Percentiles rank a stretch among this genome's conserved stretches.
phyloP scores from a whole-genome alignment of 106 monocot species.

The Dioscorea zingiberensis region DNA sequence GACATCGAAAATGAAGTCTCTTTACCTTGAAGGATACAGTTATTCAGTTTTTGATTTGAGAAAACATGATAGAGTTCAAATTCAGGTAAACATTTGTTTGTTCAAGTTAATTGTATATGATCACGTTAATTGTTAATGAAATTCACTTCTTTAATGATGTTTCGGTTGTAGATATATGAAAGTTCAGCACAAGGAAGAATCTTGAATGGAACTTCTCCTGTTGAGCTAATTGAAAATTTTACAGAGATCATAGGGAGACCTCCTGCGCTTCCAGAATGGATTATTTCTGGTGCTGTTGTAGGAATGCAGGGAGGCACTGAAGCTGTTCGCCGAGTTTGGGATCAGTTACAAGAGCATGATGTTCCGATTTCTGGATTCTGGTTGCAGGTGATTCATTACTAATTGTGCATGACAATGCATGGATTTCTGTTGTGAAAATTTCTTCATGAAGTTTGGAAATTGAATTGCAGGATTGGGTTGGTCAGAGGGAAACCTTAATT shows the following conservation, averaged over 20 bases:
- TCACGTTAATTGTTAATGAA: neutral
- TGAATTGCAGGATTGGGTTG: constrained; percentile 73
- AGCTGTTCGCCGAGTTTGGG: constrained; percentile 61
- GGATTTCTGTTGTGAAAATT: too few species aligned
- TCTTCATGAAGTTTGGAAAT: neutral
- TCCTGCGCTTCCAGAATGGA: constrained; percentile 73
- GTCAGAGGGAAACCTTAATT: constrained; percentile 81
- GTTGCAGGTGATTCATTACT: constrained; percentile 51
- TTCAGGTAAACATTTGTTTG: constrained; percentile 40
- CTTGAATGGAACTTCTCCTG: constrained; percentile 54
- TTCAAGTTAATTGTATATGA: neutral
- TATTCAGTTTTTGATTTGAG: constrained; percentile 80
- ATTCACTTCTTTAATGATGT: neutral
- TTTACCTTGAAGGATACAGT: constrained; percentile 72
- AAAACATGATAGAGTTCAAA: constrained; percentile 66
- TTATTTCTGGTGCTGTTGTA: constrained; percentile 68
- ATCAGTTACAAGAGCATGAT: constrained; percentile 52
- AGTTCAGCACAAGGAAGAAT: constrained; percentile 47
- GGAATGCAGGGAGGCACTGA: constrained; percentile 90
- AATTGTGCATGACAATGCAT: too few species aligned
- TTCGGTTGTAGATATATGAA: constrained; percentile 37
- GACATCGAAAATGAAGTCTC: constrained; percentile 81
- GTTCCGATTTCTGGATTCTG: constrained; percentile 81
- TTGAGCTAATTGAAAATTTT: constrained; percentile 44
- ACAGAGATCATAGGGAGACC: constrained; percentile 70